Conservation (phyloP, 495 filamentous ascomycete genomes). For the Jackrogersella multiformis region DNA sequence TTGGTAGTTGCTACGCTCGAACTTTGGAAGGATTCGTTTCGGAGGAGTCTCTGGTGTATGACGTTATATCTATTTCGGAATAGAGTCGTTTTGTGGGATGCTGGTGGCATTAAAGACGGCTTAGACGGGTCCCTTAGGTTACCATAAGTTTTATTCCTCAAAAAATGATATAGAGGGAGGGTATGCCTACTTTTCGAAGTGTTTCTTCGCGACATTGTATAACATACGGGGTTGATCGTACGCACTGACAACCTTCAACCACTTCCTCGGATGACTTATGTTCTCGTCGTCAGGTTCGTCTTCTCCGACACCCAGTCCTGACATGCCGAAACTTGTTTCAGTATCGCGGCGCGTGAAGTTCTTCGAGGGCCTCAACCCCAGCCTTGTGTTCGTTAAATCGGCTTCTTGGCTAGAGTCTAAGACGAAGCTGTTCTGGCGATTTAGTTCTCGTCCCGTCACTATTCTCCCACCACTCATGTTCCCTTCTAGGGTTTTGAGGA, state of each 20-base stretch:
- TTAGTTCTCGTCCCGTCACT: slow-evolving; percentile 56
- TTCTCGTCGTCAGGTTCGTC: slow-evolving; percentile 67
- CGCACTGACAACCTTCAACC: slow-evolving; percentile 80
- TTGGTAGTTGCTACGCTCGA: slow-evolving; percentile 67
- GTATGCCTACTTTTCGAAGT: slow-evolving; percentile 75
- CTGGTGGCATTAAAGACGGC: slow-evolving; percentile 79
- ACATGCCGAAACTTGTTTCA: slow-evolving; percentile 71
- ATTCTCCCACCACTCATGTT: slow-evolving; percentile 85
- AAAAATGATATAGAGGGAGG: too few relatives aligned
- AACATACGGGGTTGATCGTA: slow-evolving; percentile 86
- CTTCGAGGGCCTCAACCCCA: slow-evolving; percentile 54
- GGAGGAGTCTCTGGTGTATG: slow-evolving; percentile 86
- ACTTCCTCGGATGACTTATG: slow-evolving; percentile 71
- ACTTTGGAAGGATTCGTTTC: slow-evolving; percentile 92
- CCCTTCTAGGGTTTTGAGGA: slow-evolving; percentile 81
- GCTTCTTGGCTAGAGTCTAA: slow-evolving; percentile 51
- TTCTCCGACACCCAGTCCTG: slow-evolving; percentile 67
- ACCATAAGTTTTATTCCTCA: slow-evolving; percentile 1
- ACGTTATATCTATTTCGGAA: slow-evolving; percentile 91
- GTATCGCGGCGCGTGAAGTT: slow-evolving; percentile 62
- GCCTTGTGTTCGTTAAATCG: slow-evolving; percentile 52
- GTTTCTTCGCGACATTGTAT: slow-evolving; percentile 88
- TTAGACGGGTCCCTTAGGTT: slow-evolving; percentile 63
- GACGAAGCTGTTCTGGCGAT: slow-evolving; percentile 67
- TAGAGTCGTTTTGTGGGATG: slow-evolving; percentile 81